These are phyloP conservation scores for Aspergillus baeticus DNA, from an alignment of 495 filamentous ascomycete species.

Conservation along the genomic window DNA sequence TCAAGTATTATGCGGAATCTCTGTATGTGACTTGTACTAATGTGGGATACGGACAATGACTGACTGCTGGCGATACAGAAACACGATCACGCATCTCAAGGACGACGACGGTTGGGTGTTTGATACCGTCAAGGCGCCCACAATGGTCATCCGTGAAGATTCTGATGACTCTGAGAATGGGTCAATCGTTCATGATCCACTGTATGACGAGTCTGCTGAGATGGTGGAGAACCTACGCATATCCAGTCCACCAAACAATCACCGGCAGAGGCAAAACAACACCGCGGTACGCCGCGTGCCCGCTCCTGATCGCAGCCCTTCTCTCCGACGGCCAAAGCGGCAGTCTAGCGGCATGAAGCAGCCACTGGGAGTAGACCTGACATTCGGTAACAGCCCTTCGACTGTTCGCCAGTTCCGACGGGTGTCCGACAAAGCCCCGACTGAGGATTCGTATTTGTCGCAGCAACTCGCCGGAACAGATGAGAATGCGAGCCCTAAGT, in stretches of 20 bases:
- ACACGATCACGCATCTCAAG: slow-evolving; percentile 57
- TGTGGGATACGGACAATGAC: background rate
- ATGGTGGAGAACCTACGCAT: slow-evolving; percentile 43
- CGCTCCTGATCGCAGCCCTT: slow-evolving; percentile 43
- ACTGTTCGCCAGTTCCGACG: slow-evolving; percentile 88
- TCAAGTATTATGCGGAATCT: slow-evolving; percentile 89
- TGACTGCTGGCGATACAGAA: slow-evolving; percentile 34
- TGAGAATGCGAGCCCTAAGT: slow-evolving; percentile 46
- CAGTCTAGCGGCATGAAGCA: slow-evolving; percentile 63
- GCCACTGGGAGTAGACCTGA: slow-evolving; percentile 79
- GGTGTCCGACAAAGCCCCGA: slow-evolving; percentile 66
- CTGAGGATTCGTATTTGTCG: slow-evolving; percentile 30
- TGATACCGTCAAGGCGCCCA: slow-evolving; percentile 79
- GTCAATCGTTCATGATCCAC: slow-evolving; percentile 25
- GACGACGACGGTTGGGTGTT: slow-evolving; percentile 96
- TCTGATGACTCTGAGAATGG: slow-evolving; percentile 35
- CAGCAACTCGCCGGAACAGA: slow-evolving; percentile 35
- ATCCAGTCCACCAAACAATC: slow-evolving; percentile 29
- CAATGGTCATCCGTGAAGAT: slow-evolving; percentile 42
- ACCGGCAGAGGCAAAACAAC: slow-evolving; percentile 39
- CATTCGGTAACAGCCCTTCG: slow-evolving; percentile 85
- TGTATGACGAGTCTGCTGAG: slow-evolving; percentile 34
- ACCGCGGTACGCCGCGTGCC: slow-evolving; percentile 56
- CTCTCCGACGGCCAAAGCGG: slow-evolving; percentile 46
- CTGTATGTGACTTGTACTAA: slow-evolving; percentile 46